Evolutionary conservation across 139 green algal genomes (phyloP).

Genomic region (Picochlorum sp.): DNA sequence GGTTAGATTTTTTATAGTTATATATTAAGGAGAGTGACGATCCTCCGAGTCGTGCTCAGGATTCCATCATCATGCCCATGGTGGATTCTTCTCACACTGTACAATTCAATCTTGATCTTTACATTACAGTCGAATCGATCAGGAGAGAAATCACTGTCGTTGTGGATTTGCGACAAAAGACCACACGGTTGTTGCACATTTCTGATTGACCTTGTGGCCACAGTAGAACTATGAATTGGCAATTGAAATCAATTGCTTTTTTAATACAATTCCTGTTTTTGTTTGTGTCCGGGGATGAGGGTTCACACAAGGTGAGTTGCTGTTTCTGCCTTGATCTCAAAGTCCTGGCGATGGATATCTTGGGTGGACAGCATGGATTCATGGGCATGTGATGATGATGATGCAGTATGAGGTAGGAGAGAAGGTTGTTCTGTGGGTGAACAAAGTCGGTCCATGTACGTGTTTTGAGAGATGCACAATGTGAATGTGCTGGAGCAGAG

Average conservation of each 20-base stretch:
- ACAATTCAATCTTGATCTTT: no score
- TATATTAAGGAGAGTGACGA: no score
- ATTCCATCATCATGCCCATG: no score
- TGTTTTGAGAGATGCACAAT: background rate
- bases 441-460: conserved; percentile 72
- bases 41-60: no score
- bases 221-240: no score
- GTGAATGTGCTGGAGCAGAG: conserved; percentile 10
- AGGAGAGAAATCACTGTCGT: no score
- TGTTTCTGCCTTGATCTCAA: background rate
- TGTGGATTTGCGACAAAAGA: no score
- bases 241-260: background rate
- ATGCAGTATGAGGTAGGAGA: conserved; percentile 70
- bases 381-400: background rate
- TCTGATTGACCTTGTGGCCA: no score
- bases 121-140: no score
- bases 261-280: background rate
- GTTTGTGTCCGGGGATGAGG: background rate
- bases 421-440: conserved; percentile 75
- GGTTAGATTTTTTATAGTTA: no score
- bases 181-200: no score
- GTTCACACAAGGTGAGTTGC: background rate
- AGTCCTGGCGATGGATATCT: background rate
- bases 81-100: no score
- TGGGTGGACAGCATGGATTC: background rate